Percentiles rank a stretch among this genome's conserved stretches.
Evolutionary conservation across 2,329 filamentous ascomycete species (phyloP).

Genomic region (Juglanconis oblonga): DNA sequence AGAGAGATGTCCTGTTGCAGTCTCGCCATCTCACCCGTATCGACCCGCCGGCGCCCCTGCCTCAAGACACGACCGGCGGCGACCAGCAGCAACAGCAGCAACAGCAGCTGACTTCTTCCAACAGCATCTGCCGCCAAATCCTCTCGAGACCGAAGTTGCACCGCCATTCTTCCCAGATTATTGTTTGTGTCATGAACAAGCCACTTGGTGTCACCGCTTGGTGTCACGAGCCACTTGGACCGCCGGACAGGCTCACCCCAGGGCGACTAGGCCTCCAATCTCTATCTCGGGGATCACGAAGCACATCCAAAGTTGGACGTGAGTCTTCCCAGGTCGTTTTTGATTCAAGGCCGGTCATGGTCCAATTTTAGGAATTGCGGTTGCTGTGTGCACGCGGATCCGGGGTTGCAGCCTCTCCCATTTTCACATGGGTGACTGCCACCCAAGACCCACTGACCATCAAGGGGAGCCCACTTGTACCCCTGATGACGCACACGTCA

Average conservation of each 20-base stretch:
- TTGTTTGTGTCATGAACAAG: background rate
- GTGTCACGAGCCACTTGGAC: background rate
- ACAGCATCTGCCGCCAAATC: no score
- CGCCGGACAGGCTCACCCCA: slow-evolving; percentile 17
- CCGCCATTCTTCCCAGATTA: background rate
- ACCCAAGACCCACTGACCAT: slow-evolving; percentile 7
- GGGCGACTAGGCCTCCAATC: background rate
- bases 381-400: background rate
- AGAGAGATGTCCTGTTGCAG: background rate
- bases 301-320: background rate
- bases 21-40: slow-evolving; percentile 1
- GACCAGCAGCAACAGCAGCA: no score
- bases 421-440: slow-evolving; percentile 14
- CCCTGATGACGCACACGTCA: background rate
- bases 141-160: background rate
- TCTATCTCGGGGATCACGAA: background rate
- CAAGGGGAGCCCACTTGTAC: slow-evolving; percentile 6
- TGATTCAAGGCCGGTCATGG: background rate
- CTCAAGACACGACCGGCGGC: no score
- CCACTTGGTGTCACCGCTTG: slow-evolving; percentile 10
- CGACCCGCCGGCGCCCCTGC: background rate
- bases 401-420: background rate
- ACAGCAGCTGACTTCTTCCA: background rate
- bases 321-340: background rate
- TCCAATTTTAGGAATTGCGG: background rate